Evolutionary conservation across 116 monocot species (phyloP), one percentile per base, ranked within the genome.

Genomic region (Trichopus zeylanicus): DNA sequence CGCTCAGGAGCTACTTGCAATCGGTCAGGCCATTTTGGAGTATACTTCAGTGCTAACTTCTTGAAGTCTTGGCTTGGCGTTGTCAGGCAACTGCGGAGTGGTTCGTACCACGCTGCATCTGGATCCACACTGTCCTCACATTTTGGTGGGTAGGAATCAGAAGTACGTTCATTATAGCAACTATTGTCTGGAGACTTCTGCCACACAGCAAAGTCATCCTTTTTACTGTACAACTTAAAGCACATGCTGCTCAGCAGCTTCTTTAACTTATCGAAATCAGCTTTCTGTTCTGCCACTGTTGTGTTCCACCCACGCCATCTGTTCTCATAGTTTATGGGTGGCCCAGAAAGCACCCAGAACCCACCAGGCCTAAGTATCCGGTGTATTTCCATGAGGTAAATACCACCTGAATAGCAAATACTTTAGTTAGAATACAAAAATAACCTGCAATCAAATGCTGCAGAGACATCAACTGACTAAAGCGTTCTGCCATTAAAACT

Each of bases 241-340:
- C 95, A 95, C 95, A 95, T 81, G 76, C 69, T 76, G 1, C 73
- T 81, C 23, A 95, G 71, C 51, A 83, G 60, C 71, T 75, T 86
- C 55, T 89, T 89, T 29, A 95, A 59, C 24, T 79, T 74, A 65
- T 89, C 73, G 57, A 86, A 81, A 64, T 95, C 81, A 38, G 81
- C 39, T 64, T 89, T 86, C 67, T 95, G 89, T 29, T 78, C 86
- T 31, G 75, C 76, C 18, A 75, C 63, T 51, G 95, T 95, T 12
- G 95, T 95, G 65, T 95, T 84, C 95, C 95, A 95, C 31, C 95
- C 95, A n/a, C 71, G 69, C 89, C 89, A 95, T 25, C 89, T 67
- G 56, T 86, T 84, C 69, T 95, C 71, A 59, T 89, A 89, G 66
- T 95, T 95, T 22, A 95, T 64, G 29, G 86, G 89, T 15, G 89